A percentile compares a stretch with the other conserved stretches of the same genome.
phyloP scores from a whole-genome alignment of 2,329 filamentous ascomycete species.

The Trematosphaeria pertusa region DNA sequence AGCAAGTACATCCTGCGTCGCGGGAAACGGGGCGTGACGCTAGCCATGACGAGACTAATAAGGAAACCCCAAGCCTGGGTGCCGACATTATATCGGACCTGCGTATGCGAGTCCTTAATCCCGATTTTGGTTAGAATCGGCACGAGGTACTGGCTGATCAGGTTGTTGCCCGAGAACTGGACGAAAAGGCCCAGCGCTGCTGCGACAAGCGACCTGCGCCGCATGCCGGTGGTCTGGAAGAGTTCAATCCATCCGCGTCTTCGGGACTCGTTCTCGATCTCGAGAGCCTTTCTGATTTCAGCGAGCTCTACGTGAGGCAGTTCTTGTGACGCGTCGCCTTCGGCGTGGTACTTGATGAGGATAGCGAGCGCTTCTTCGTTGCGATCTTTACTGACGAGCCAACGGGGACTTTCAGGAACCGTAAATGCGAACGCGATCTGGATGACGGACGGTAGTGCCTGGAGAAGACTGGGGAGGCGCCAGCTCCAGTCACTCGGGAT shows the following conservation, averaged over 20 bases:
- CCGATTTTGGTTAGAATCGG: constrained; percentile 67
- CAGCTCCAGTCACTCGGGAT: constrained; percentile 70
- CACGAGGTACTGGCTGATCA: constrained; percentile 70
- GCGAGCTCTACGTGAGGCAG: constrained; percentile 71
- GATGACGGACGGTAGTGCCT: constrained; percentile 67
- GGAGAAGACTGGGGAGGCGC: constrained; percentile 70
- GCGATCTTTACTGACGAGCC: constrained; percentile 68
- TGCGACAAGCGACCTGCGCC: constrained; percentile 67
- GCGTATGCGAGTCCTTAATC: constrained; percentile 55
- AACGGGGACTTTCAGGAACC: constrained; percentile 71
- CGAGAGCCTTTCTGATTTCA: constrained; percentile 70
- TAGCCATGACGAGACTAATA: constrained; percentile 62
- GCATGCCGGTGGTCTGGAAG: constrained; percentile 67
- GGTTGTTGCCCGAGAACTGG: constrained; percentile 70
- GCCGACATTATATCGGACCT: constrained; percentile 58
- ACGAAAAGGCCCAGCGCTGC: constrained; percentile 70
- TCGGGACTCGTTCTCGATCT: constrained; percentile 61
- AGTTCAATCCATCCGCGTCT: constrained; percentile 66
- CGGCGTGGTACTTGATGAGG: constrained; percentile 69
- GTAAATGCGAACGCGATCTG: constrained; percentile 68
- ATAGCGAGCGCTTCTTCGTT: constrained; percentile 67
- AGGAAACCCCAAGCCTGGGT: constrained; percentile 67
- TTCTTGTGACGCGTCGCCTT: constrained; percentile 60
- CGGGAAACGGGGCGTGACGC: constrained; percentile 62
- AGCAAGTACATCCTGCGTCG: constrained; percentile 63